Conservation (phyloP, 345 rosid genomes). For the Linum tenue region DNA sequence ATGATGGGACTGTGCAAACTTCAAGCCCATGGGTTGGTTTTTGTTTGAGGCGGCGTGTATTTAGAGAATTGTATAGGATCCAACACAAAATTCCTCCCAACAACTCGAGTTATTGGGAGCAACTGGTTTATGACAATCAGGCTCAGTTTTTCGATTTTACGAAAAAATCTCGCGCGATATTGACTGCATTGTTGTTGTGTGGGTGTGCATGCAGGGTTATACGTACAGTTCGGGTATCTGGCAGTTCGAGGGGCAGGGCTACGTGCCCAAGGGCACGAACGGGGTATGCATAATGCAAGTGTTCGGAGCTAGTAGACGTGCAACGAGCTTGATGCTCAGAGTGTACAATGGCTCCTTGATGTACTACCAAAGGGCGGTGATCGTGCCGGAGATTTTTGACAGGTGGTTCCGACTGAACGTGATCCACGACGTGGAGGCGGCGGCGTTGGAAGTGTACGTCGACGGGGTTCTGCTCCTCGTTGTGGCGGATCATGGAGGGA, state of each 20-base stretch:
- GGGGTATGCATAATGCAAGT: conserved; percentile 4
- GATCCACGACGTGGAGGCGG: conserved; percentile 26
- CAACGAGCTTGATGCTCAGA: background rate
- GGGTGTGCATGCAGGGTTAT: no score
- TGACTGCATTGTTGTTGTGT: no score
- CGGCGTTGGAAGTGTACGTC: conserved; percentile 20
- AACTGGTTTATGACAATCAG: no score
- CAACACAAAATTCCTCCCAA: no score
- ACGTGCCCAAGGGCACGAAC: background rate
- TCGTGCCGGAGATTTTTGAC: background rate
- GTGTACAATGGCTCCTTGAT: background rate
- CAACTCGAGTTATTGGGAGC: no score
- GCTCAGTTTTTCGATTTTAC: no score
- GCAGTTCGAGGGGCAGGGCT: background rate
- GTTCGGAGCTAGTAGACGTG: background rate
- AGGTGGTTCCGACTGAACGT: conserved; percentile 27
- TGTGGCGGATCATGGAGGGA: conserved; percentile 24
- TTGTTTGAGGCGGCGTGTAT: no score
- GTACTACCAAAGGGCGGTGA: background rate
- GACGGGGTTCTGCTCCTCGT: conserved; percentile 18
- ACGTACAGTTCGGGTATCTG: background rate
- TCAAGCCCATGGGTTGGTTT: no score
- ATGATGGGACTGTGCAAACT: no score
- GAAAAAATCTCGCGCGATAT: no score
- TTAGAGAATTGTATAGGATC: no score